A percentile compares a stretch with the other conserved stretches of the same genome.
These are phyloP conservation scores for Penicillium paradoxum DNA, from an alignment of 495 filamentous ascomycete genomes.

Conservation along the genomic window DNA sequence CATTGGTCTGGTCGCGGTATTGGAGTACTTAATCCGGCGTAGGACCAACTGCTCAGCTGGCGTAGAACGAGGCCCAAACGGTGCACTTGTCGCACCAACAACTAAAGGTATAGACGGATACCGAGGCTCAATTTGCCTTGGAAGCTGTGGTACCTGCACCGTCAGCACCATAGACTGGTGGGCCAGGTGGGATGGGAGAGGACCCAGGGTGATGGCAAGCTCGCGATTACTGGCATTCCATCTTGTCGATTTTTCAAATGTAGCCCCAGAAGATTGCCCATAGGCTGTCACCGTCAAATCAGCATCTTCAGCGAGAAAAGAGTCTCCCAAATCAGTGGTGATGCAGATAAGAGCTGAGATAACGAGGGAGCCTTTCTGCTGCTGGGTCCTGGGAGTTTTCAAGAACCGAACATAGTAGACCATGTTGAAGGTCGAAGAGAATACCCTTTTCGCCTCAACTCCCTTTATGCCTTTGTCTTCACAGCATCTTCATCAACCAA, in stretches of 20 bases:
- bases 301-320: slow-evolving; percentile 64
- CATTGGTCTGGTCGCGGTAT: slow-evolving; percentile 17
- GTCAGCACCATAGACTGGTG: slow-evolving; percentile 27
- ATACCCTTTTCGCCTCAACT: not conserved
- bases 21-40: slow-evolving; percentile 41
- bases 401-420: slow-evolving; percentile 74
- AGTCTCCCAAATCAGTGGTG: slow-evolving; percentile 86
- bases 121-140: slow-evolving; percentile 1
- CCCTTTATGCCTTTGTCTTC: not conserved
- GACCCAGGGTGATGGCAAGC: slow-evolving; percentile 36
- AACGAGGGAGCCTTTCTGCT: slow-evolving; percentile 32
- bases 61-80: slow-evolving; percentile 33
- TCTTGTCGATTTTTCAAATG: slow-evolving; percentile 41
- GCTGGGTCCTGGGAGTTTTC: slow-evolving; percentile 54
- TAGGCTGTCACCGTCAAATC: slow-evolving; percentile 46
- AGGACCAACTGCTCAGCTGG: slow-evolving; percentile 49
- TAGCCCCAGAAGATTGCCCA: slow-evolving; percentile 22
- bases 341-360: slow-evolving; percentile 65
- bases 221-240: slow-evolving; percentile 55
- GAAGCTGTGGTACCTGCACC: slow-evolving; percentile 10
- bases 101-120: slow-evolving; percentile 35
- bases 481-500: not conserved
- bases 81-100: slow-evolving; percentile 52
- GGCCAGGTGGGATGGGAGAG: slow-evolving; percentile 24
- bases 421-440: slow-evolving; percentile 24